phyloP scores from a whole-genome alignment of 139 green algal genomes.

The Asterochloris sp. region DNA sequence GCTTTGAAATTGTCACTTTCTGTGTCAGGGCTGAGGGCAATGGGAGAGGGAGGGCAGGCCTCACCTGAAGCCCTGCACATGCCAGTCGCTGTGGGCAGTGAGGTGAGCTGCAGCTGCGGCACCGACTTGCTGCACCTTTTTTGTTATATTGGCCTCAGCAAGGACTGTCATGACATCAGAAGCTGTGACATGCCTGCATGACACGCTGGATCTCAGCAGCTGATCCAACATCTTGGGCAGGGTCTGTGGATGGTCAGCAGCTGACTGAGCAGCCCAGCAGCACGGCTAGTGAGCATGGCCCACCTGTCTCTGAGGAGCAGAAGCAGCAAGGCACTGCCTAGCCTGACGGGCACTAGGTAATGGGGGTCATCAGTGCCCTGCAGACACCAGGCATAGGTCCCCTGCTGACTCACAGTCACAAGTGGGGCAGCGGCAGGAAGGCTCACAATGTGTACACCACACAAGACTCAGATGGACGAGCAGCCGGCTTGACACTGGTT shows the following conservation, averaged over 20 bases:
- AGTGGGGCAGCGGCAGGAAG: no score
- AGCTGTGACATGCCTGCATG: neutral
- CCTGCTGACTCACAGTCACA: no score
- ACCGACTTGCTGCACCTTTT: neutral
- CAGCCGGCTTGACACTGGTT: no score
- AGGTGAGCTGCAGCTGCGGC: slow-evolving; percentile 4
- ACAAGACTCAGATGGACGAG: no score
- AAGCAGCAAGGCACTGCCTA: no score
- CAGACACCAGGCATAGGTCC: no score
- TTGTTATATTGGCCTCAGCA: neutral
- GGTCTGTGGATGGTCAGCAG: neutral
- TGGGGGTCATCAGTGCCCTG: no score
- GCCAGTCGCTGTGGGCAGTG: slow-evolving; percentile 2
- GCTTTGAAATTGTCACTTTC: neutral
- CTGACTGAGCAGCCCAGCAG: neutral
- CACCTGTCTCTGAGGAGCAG: no score
- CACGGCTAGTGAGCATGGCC: neutral
- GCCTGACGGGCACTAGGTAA: no score
- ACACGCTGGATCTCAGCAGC: neutral
- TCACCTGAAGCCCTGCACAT: slow-evolving; percentile 15
- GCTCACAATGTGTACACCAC: no score
- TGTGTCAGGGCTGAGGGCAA: neutral
- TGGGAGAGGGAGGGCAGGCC: neutral
- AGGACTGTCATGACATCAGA: no score
- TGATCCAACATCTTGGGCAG: slow-evolving; percentile 2